A percentile compares a stretch with the other conserved stretches of the same genome.
Conservation (phyloP, 2,329 filamentous ascomycete genomes). For the Aspergillus clavatus region DNA sequence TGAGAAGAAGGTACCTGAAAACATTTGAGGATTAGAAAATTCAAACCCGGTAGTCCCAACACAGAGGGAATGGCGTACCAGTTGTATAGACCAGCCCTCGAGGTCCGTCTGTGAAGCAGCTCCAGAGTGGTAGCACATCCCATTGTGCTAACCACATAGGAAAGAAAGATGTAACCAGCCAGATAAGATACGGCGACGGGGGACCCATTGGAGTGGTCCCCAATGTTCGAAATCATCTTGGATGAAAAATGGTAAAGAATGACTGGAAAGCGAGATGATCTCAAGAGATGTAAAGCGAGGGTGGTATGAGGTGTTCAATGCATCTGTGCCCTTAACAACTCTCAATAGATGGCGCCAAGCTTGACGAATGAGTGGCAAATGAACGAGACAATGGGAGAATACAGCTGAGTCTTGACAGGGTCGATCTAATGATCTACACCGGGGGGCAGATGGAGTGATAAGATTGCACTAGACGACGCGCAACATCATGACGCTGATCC, state of each 20-base stretch:
- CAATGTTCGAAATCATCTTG: constrained; percentile 17
- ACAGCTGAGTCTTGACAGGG: neutral
- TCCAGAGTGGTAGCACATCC: constrained; percentile 77
- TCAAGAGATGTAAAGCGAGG: too few species aligned
- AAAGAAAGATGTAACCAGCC: constrained; percentile 63
- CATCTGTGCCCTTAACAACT: neutral
- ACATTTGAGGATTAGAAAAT: constrained; percentile 3
- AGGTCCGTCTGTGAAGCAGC: constrained; percentile 70
- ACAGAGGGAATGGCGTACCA: constrained; percentile 48
- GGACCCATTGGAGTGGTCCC: constrained; percentile 7
- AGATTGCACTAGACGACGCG: neutral
- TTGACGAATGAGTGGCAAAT: neutral
- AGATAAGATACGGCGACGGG: constrained; percentile 30
- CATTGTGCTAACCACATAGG: constrained; percentile 65
- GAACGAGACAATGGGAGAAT: neutral
- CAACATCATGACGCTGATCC: neutral
- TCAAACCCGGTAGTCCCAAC: neutral
- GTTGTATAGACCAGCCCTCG: constrained; percentile 63
- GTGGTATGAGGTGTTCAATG: neutral
- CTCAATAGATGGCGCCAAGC: neutral
- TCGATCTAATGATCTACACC: constrained; percentile 1
- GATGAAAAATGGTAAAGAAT: neutral
- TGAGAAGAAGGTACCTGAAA: constrained; percentile 57
- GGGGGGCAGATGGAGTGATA: neutral
- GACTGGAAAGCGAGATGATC: neutral